Percentiles rank a stretch among this genome's conserved stretches.
These are phyloP conservation scores for Ceratobasidium sp. DNA, from an alignment of 1,284 basidiomycete genomes.

Conservation along the genomic window DNA sequence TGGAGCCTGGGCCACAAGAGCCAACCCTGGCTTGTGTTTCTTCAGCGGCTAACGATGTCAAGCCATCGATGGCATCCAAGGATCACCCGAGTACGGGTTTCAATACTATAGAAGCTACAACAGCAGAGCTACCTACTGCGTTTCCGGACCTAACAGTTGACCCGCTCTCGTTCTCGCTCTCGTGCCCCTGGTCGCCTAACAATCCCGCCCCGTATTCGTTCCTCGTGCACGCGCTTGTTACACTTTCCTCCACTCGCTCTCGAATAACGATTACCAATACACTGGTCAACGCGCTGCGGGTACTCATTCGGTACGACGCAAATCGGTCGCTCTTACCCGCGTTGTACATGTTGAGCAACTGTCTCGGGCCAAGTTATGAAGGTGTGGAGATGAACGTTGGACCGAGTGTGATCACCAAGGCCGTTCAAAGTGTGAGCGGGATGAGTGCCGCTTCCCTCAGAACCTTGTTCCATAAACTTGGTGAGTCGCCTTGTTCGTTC, in stretches of 20 bases:
- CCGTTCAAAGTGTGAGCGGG: conserved; percentile 84
- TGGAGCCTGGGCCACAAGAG: no score
- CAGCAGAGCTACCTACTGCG: neutral
- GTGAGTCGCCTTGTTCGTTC: conserved; percentile 46
- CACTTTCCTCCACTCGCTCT: conserved; percentile 78
- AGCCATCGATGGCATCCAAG: no score
- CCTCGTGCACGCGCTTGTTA: conserved; percentile 76
- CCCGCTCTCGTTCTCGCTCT: conserved; percentile 51
- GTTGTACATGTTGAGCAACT: conserved; percentile 91
- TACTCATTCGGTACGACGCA: conserved; percentile 72
- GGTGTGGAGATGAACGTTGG: conserved; percentile 80
- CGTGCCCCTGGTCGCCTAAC: conserved; percentile 51
- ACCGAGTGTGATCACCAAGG: conserved; percentile 76
- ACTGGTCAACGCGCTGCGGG: conserved; percentile 80
- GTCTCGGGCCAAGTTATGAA: conserved; percentile 79
- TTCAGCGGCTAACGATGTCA: no score
- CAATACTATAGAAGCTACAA: neutral
- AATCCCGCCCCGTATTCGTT: conserved; percentile 78
- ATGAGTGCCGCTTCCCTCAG: conserved; percentile 72
- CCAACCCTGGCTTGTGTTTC: no score
- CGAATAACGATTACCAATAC: conserved; percentile 82
- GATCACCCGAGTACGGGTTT: no score
- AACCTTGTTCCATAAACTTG: conserved; percentile 65
- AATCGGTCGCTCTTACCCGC: conserved; percentile 70
- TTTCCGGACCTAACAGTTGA: conserved; percentile 52